Percentiles rank a stretch among this genome's conserved stretches.
Evolutionary conservation across 257 asterid species (phyloP).

Genomic region (Perilla frutescens): DNA sequence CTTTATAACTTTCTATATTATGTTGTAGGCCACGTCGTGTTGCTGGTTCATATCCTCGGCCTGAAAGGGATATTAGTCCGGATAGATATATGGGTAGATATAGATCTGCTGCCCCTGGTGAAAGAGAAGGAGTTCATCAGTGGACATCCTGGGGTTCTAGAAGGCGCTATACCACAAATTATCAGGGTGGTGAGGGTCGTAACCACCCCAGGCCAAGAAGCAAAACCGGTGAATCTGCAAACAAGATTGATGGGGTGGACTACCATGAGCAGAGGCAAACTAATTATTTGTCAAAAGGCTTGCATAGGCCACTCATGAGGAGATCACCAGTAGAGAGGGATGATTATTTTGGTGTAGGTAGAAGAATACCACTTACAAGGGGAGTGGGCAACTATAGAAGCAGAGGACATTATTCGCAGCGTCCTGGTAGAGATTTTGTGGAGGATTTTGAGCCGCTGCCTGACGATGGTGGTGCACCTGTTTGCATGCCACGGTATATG

Average conservation of each 20-base stretch:
- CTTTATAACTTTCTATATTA: not conserved
- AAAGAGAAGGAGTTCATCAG: conserved; percentile 53
- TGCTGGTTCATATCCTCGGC: conserved; percentile 49
- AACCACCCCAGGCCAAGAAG: conserved; percentile 52
- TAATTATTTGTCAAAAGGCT: conserved; percentile 50
- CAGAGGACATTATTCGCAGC: conserved; percentile 59
- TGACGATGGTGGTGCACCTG: conserved; percentile 46
- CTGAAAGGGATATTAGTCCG: conserved; percentile 55
- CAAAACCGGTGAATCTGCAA: conserved; percentile 41
- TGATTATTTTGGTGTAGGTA: conserved; percentile 46
- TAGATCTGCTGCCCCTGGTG: conserved; percentile 48
- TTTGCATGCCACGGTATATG: conserved; percentile 48
- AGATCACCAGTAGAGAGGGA: conserved; percentile 64
- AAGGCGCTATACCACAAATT: conserved; percentile 47
- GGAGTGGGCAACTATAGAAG: conserved; percentile 47
- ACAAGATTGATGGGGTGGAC: conserved; percentile 50
- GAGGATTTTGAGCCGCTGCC: conserved; percentile 51
- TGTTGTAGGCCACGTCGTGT: conserved; percentile 49
- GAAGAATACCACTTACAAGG: conserved; percentile 49
- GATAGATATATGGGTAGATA: conserved; percentile 56
- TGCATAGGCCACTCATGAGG: conserved; percentile 54
- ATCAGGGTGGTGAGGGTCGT: conserved; percentile 54
- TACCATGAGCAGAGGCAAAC: conserved; percentile 52
- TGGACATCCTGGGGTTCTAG: conserved; percentile 63
- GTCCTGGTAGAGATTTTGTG: conserved; percentile 49